Conservation (phyloP, 139 green algal species). For the Deuterostichococcus epilithicus region DNA sequence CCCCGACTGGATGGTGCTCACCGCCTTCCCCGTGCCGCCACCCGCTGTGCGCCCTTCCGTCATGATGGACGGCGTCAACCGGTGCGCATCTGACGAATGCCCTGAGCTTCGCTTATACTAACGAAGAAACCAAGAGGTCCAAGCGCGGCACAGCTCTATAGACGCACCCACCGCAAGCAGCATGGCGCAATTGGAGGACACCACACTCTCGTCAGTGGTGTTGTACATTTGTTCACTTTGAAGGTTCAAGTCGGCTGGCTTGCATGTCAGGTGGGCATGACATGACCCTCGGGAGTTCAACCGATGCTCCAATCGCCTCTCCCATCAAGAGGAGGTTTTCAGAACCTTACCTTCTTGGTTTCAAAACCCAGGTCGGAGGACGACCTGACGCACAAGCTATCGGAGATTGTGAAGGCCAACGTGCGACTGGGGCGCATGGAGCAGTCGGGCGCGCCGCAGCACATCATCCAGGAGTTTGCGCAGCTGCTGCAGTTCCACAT, state of each 20-base stretch:
- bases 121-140: too few relatives aligned
- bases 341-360: not conserved
- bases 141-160: too few relatives aligned
- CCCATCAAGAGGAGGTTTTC: not conserved
- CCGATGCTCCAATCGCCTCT: too few relatives aligned
- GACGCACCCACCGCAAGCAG: too few relatives aligned
- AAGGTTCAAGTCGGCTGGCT: too few relatives aligned
- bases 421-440: conserved; percentile 80
- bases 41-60: conserved; percentile 86
- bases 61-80: conserved; percentile 81
- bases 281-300: too few relatives aligned
- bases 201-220: too few relatives aligned
- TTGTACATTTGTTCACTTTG: not conserved
- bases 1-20: conserved; percentile 95
- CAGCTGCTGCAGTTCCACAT: conserved; percentile 76
- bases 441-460: conserved; percentile 79
- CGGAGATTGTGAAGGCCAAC: conserved; percentile 94
- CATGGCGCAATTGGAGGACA: too few relatives aligned
- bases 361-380: conserved; percentile 77
- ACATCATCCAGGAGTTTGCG: conserved; percentile 84
- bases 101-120: not conserved
- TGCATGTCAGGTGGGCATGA: too few relatives aligned
- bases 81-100: conserved; percentile 20
- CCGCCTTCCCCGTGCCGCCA: conserved; percentile 90
- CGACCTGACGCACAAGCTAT: conserved; percentile 97